Evolutionary conservation across 768 basidiomycete genomes (phyloP).

Genomic region (Serendipita sp.): DNA sequence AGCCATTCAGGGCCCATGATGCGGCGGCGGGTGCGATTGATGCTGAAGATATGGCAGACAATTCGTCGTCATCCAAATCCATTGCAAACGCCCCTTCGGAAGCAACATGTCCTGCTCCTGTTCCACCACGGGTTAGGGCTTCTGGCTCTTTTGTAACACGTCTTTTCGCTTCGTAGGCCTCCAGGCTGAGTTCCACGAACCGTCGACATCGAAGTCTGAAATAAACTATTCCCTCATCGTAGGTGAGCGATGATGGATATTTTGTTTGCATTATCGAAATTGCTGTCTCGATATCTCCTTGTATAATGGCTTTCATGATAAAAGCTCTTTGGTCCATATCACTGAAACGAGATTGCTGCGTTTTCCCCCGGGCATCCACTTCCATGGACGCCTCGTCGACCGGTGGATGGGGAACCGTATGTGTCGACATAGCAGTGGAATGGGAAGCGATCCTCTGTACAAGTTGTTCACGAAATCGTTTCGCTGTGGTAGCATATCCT

Average conservation of each 20-base stretch:
- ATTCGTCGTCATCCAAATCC: conserved; percentile 8
- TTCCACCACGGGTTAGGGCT: background rate
- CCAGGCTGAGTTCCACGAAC: conserved; percentile 68
- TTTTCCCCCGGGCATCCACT: background rate
- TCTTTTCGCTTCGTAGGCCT: conserved; percentile 39
- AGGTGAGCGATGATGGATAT: conserved; percentile 49
- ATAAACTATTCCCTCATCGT: conserved; percentile 52
- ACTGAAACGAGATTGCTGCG: conserved; percentile 15
- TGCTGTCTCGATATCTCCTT: conserved; percentile 58
- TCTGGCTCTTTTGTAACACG: conserved; percentile 23
- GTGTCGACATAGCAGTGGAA: background rate
- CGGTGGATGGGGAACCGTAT: background rate
- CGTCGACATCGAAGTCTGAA: conserved; percentile 75
- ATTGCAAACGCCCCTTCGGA: background rate
- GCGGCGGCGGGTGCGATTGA: background rate
- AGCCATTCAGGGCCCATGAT: background rate
- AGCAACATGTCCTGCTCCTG: background rate
- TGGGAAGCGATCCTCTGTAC: background rate
- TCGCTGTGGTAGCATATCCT: conserved; percentile 60
- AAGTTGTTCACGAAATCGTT: conserved; percentile 44
- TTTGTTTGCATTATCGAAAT: conserved; percentile 37
- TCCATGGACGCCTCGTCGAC: background rate
- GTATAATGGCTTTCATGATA: conserved; percentile 51
- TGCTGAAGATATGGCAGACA: background rate
- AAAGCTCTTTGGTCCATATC: conserved; percentile 55